Evolutionary conservation across 75 land plant genomes (phyloP).

Genomic region (Picea sitchensis): DNA sequence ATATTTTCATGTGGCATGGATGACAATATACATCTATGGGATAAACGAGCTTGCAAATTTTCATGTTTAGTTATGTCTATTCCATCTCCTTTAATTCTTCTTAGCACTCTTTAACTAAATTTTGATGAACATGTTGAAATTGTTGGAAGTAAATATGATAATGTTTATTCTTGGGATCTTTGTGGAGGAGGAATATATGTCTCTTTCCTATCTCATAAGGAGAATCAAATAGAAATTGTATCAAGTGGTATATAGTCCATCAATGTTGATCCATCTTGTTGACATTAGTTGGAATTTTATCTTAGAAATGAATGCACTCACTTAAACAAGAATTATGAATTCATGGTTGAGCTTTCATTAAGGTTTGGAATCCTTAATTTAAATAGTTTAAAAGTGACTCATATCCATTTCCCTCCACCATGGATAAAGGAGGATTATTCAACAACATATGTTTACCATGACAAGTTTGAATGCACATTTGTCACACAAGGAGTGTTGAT

Average conservation of each 20-base stretch:
- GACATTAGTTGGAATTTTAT: slow-evolving; percentile 74
- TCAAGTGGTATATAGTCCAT: slow-evolving; percentile 63
- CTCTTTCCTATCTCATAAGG: slow-evolving; percentile 11
- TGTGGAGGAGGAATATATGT: neutral
- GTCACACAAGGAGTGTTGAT: too few species aligned
- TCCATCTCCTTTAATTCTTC: slow-evolving; percentile 21
- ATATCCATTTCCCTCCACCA: slow-evolving; percentile 33
- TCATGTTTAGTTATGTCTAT: slow-evolving; percentile 45
- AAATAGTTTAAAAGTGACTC: slow-evolving; percentile 16
- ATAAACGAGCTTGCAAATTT: slow-evolving; percentile 41
- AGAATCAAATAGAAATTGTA: slow-evolving; percentile 64
- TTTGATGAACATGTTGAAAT: slow-evolving; percentile 41
- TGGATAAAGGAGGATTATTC: too few species aligned
- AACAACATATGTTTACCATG: too few species aligned
- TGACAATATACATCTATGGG: slow-evolving; percentile 60
- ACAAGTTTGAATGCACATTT: too few species aligned
- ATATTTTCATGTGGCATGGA: slow-evolving; percentile 56
- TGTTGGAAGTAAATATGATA: too few species aligned
- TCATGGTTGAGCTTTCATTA: too few species aligned
- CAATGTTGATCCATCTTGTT: slow-evolving; percentile 58
- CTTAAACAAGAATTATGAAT: too few species aligned
- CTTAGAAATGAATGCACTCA: slow-evolving; percentile 66
- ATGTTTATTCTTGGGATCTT: neutral
- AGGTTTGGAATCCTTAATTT: slow-evolving; percentile 29
- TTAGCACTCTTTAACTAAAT: slow-evolving; percentile 47